These are phyloP conservation scores for Kodamaea laetipori DNA, from an alignment of 805 yeast species.

Conservation along the genomic window DNA sequence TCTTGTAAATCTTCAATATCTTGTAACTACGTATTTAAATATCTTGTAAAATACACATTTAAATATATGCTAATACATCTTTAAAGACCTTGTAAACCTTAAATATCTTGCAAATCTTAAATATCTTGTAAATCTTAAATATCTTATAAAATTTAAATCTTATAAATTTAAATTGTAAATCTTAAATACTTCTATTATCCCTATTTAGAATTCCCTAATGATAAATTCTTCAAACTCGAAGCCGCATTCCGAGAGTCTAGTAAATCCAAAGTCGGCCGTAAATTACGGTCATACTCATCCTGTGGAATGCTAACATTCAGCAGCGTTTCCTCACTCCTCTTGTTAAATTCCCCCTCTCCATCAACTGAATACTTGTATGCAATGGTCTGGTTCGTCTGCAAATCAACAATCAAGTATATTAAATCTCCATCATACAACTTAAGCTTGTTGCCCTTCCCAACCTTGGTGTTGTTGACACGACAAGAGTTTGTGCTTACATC, in stretches of 20 bases:
- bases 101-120: no score
- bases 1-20: no score
- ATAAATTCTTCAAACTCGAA: constrained; percentile 3
- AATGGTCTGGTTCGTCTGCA: constrained; percentile 49
- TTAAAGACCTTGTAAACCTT: no score
- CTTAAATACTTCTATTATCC: constrained; percentile 2
- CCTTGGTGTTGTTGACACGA: constrained; percentile 57
- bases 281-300: constrained; percentile 11
- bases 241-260: constrained; percentile 1
- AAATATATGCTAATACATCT: no score
- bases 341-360: constrained; percentile 8
- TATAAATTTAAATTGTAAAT: no score
- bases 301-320: constrained; percentile 6
- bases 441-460: constrained; percentile 65
- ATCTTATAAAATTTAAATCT: no score
- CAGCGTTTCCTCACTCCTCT: constrained; percentile 1
- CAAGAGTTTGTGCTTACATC: constrained; percentile 84
- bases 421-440: constrained; percentile 66
- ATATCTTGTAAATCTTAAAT: no score
- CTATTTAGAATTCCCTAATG: constrained; percentile 1
- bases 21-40: no score
- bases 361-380: constrained; percentile 40
- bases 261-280: constrained; percentile 9
- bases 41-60: no score
- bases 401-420: constrained; percentile 67